Percentiles rank a stretch among this genome's conserved stretches.
phyloP scores from a whole-genome alignment of 768 basidiomycete species.

The Russula compacta region DNA sequence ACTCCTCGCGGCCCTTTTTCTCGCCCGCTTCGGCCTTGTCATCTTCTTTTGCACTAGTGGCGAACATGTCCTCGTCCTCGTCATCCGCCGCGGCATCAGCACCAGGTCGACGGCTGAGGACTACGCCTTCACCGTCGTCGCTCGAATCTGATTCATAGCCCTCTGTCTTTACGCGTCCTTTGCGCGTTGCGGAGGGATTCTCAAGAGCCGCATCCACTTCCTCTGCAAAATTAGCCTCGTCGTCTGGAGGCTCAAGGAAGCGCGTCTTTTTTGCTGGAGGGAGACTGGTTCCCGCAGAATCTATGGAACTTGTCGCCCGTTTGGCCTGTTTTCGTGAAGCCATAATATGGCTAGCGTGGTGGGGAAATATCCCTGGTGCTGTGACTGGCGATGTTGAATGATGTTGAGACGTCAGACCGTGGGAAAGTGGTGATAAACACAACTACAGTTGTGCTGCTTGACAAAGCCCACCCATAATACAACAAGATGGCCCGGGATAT shows the following conservation, averaged over 20 bases:
- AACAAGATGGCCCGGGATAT: background rate
- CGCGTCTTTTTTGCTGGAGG: conserved; percentile 59
- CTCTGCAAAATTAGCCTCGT: conserved; percentile 67
- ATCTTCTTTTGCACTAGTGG: conserved; percentile 50
- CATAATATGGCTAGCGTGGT: conserved; percentile 6
- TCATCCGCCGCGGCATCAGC: conserved; percentile 38
- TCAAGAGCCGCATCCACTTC: conserved; percentile 72
- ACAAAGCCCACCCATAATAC: background rate
- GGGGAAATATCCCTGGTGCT: background rate
- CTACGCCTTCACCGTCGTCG: conserved; percentile 93
- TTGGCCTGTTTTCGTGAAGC: conserved; percentile 22
- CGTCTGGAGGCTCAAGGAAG: conserved; percentile 67
- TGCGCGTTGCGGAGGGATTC: conserved; percentile 48
- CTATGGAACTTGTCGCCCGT: conserved; percentile 6
- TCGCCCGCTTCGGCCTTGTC: conserved; percentile 37
- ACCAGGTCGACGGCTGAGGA: conserved; percentile 54
- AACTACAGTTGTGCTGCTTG: background rate
- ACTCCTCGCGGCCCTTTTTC: conserved; percentile 54
- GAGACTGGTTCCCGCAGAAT: conserved; percentile 19
- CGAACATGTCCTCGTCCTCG: conserved; percentile 73
- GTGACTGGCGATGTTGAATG: background rate
- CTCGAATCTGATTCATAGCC: conserved; percentile 93
- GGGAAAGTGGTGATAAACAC: background rate
- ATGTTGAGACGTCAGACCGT: background rate
- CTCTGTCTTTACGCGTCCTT: conserved; percentile 71